phyloP scores from a whole-genome alignment of 805 yeast genomes.

The Candida insectalens region DNA sequence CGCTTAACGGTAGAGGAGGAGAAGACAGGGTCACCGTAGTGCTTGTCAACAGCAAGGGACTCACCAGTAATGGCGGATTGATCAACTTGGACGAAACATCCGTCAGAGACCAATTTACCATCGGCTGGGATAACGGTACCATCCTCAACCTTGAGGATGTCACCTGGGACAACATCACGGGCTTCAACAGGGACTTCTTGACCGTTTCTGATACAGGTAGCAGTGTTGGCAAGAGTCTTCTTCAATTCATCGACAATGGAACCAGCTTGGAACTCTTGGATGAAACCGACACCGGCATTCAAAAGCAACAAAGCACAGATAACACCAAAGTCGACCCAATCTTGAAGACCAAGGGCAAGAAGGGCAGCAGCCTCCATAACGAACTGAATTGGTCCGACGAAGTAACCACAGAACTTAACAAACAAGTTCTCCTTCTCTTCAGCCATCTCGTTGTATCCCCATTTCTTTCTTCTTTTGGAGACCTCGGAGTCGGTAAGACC shows the following conservation, averaged over 20 bases:
- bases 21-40: conserved; percentile 76
- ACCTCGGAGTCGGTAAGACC: conserved; percentile 80
- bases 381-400: conserved; percentile 93
- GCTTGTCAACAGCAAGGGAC: conserved; percentile 91
- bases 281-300: conserved; percentile 91
- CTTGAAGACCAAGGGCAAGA: conserved; percentile 91
- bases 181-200: conserved; percentile 65
- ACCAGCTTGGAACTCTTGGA: conserved; percentile 97
- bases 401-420: conserved; percentile 75
- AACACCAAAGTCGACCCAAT: conserved; percentile 99
- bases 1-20: conserved; percentile 92
- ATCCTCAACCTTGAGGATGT: conserved; percentile 83
- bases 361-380: conserved; percentile 97
- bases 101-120: conserved; percentile 83
- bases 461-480: conserved; percentile 75
- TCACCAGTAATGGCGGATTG: conserved; percentile 98
- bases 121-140: conserved; percentile 91
- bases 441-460: conserved; percentile 82
- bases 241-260: conserved; percentile 94
- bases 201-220: conserved; percentile 80
- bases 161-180: conserved; percentile 91
- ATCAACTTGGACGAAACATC: conserved; percentile 81
- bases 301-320: conserved; percentile 78
- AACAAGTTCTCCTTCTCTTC: conserved; percentile 77
- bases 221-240: conserved; percentile 88